Evolutionary conservation across 1,284 basidiomycete genomes (phyloP), one percentile per base, ranked within the genome.

Genomic region (Papiliotrema fonsecae): DNA sequence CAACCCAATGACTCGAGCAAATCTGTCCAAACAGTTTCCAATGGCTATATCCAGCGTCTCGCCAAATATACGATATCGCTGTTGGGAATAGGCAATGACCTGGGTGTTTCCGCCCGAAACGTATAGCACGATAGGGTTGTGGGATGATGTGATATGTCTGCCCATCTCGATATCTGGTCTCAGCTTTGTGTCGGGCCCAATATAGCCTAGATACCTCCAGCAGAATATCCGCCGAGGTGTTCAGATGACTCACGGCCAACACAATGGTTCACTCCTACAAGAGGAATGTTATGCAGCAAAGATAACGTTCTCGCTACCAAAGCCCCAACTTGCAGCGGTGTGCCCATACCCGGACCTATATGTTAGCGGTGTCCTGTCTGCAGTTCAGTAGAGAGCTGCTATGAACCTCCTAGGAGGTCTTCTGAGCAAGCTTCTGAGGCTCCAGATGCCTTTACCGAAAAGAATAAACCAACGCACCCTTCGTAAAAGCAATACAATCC

Each of bases 41-140:
- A 98, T 93, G 10, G 96, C 96, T 53, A 99, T 98, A 67, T 99
- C 96, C 43, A 99, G 80, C 11, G 96, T 98, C 75, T 99, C 96
- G 24, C 96, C 96, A 70, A 99, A 99, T 58, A 99, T 99, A 39
- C 96, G 83, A 70, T 99, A 99, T 55, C 90, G 82, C 57, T 97
- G 90, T 58, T 90, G 86, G 18, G 91, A 96, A 72, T 99, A 99
- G 1, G 96, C 96, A 57, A 99, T 97, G 28, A 99, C 93, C 74
- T 99, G 96, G 0, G 96, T 98, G 73, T 99, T 99, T 10, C 96
- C 96, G 14, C 96, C 96, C 0, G 93, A 97, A 11, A 99, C 96
- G 68, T 99, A 99, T 28, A 99, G 82, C 2, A 98, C 93, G 61
- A 99, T 87, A 0, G 96, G 96, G 64, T 97, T 96, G 51, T 84